Conservation (phyloP, 2,329 filamentous ascomycete species). For the Eurotiales sp. region DNA sequence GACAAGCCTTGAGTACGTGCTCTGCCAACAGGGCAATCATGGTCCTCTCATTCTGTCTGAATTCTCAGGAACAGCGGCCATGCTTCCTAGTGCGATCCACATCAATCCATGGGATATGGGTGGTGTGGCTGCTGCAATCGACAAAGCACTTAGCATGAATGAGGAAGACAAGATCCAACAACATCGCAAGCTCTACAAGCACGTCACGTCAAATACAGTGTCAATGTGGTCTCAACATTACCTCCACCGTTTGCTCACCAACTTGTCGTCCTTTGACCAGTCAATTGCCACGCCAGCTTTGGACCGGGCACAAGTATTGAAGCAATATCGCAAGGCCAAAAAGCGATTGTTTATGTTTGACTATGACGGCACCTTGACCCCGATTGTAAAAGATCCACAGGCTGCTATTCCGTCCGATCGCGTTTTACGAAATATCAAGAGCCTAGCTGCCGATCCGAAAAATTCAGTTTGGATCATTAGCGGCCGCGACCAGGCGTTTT, state of each 20-base stretch:
- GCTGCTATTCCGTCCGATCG: conserved; percentile 83
- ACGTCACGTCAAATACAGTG: conserved; percentile 82
- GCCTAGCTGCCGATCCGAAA: conserved; percentile 70
- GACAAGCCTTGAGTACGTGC: conserved; percentile 88
- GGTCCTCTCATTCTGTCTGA: conserved; percentile 92
- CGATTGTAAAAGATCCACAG: conserved; percentile 87
- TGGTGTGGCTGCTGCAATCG: conserved; percentile 78
- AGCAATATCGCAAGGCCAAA: conserved; percentile 68
- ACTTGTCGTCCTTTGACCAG: conserved; percentile 72
- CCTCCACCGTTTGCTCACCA: conserved; percentile 72
- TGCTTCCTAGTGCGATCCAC: conserved; percentile 78
- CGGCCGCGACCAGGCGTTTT: conserved; percentile 85
- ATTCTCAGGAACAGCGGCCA: conserved; percentile 90
- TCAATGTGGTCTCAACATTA: conserved; percentile 81
- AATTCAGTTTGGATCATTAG: conserved; percentile 99
- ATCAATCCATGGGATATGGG: conserved; percentile 95
- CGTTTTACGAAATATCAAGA: conserved; percentile 74
- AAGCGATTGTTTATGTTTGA: conserved; percentile 97
- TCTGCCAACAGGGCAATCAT: conserved; percentile 82
- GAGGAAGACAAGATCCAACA: conserved; percentile 61
- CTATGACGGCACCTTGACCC: conserved; percentile 94
- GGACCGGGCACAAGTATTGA: conserved; percentile 68
- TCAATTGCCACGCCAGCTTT: conserved; percentile 75
- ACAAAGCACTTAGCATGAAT: conserved; percentile 75
- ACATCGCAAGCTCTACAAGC: conserved; percentile 72